Conservation (phyloP, 139 green algal genomes). For the Coelastrella sp. region DNA sequence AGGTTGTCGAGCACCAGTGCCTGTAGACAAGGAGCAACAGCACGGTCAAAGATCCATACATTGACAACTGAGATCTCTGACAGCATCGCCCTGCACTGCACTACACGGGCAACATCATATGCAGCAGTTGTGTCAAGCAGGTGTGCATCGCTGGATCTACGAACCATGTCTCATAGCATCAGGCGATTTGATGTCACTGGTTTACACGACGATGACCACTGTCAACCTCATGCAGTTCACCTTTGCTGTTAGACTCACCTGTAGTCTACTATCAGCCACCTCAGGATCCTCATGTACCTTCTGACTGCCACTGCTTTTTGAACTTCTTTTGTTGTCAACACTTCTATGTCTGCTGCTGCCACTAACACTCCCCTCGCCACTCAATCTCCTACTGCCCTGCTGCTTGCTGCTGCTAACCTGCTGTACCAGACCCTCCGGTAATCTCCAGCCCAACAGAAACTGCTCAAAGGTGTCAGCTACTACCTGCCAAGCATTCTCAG, state of each 20-base stretch:
- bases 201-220: neutral
- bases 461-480: conserved; percentile 69
- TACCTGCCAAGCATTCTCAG: conserved; percentile 45
- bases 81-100: neutral
- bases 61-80: no score
- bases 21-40: conserved; percentile 53
- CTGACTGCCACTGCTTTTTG: neutral
- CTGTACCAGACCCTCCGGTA: conserved; percentile 45
- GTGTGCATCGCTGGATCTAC: no score
- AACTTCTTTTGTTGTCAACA: neutral
- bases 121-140: no score
- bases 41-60: neutral
- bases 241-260: neutral
- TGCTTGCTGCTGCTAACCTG: neutral
- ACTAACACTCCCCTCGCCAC: neutral
- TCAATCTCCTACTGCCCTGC: neutral
- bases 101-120: no score
- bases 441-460: conserved; percentile 67
- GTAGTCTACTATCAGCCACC: neutral
- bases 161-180: no score
- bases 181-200: neutral
- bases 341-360: neutral
- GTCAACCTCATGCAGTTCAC: neutral
- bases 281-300: neutral
- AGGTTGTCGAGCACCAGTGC: conserved; percentile 78